phyloP scores from a whole-genome alignment of 495 filamentous ascomycete genomes.

The Mytilinidion resinicola region DNA sequence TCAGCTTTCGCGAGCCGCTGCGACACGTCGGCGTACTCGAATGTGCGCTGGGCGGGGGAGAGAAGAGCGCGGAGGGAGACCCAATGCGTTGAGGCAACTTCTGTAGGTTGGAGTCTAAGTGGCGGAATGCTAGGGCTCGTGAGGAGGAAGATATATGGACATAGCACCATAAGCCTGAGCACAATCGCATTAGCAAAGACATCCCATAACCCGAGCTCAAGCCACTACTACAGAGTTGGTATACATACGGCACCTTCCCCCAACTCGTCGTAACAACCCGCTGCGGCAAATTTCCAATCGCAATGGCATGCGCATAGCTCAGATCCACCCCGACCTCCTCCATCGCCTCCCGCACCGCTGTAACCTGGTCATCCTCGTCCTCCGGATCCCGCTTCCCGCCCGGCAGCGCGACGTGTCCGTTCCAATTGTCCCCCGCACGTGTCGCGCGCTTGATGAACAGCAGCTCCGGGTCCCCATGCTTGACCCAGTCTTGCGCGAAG shows the following conservation, averaged over 20 bases:
- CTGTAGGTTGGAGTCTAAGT: conserved; percentile 61
- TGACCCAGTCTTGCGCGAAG: conserved; percentile 65
- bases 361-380: conserved; percentile 58
- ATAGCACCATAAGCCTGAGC: conserved; percentile 66
- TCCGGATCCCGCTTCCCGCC: conserved; percentile 66
- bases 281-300: conserved; percentile 64
- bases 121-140: conserved; percentile 52
- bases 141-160: conserved; percentile 65
- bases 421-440: conserved; percentile 68
- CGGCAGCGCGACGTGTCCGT: conserved; percentile 66
- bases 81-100: conserved; percentile 74
- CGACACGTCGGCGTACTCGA: conserved; percentile 60
- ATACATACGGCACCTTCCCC: conserved; percentile 61
- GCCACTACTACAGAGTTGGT: not conserved
- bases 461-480: conserved; percentile 66
- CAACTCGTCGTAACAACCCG: conserved; percentile 65
- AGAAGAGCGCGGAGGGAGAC: conserved; percentile 62
- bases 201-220: no score
- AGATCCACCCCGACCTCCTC: conserved; percentile 71
- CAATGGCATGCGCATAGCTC: conserved; percentile 47
- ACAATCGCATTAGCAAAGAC: no score
- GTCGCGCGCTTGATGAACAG: conserved; percentile 73
- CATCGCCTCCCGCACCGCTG: conserved; percentile 61
- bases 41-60: conserved; percentile 54
- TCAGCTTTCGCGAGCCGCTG: conserved; percentile 53